Evolutionary conservation across 768 basidiomycete species (phyloP).

Genomic region (Agaricus bisporus): DNA sequence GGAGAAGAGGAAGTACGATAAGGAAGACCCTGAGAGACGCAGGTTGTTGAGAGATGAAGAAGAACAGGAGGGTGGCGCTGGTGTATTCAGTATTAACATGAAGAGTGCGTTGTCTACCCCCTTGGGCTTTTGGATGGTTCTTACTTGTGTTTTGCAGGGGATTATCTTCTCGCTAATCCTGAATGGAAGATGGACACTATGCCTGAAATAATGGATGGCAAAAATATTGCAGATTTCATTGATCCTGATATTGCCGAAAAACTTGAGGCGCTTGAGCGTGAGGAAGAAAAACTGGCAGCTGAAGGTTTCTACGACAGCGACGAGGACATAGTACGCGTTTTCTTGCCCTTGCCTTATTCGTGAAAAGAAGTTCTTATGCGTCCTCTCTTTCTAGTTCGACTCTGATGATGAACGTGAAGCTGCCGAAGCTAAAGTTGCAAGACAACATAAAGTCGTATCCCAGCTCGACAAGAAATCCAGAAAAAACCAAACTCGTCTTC

Average conservation of each 20-base stretch:
- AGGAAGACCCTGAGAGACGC: slow-evolving; percentile 73
- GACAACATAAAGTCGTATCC: slow-evolving; percentile 63
- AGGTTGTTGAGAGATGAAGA: slow-evolving; percentile 78
- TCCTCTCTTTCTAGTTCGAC: slow-evolving; percentile 35
- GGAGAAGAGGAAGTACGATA: slow-evolving; percentile 78
- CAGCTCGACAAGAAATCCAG: slow-evolving; percentile 80
- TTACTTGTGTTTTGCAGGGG: slow-evolving; percentile 46
- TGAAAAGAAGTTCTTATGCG: background rate
- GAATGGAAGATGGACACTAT: slow-evolving; percentile 95
- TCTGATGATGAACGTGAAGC: slow-evolving; percentile 82
- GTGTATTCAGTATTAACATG: slow-evolving; percentile 86
- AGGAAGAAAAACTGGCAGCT: slow-evolving; percentile 89
- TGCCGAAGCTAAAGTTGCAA: slow-evolving; percentile 47
- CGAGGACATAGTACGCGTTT: slow-evolving; percentile 65
- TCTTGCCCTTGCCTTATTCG: background rate
- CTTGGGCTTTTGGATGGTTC: background rate
- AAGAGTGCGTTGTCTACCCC: slow-evolving; percentile 54
- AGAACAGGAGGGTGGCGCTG: slow-evolving; percentile 80
- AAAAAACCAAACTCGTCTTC: slow-evolving; percentile 79
- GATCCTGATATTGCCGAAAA: slow-evolving; percentile 97
- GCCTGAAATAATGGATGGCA: slow-evolving; percentile 99
- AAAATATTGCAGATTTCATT: slow-evolving; percentile 98
- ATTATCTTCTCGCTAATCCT: slow-evolving; percentile 82
- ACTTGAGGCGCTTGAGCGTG: slow-evolving; percentile 93
- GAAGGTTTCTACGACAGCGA: slow-evolving; percentile 95